Percentiles rank a stretch among this genome's conserved stretches.
These are phyloP conservation scores for Pneumocystis oryctolagi DNA, from an alignment of 1,139 yeast species.

Conservation along the genomic window DNA sequence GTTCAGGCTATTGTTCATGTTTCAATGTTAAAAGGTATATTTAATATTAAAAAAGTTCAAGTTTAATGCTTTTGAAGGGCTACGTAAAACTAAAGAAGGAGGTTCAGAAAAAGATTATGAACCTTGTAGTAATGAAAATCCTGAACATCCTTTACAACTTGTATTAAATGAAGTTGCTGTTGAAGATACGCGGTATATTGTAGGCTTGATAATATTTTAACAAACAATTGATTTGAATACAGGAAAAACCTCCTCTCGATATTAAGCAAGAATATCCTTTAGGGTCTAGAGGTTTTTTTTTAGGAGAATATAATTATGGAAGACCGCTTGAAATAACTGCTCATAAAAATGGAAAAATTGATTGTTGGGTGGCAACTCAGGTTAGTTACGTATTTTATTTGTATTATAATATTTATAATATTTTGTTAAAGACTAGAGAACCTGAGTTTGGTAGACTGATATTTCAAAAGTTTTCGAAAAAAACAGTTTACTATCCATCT, in stretches of 20 bases:
- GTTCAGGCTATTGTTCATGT: slow-evolving; percentile 51
- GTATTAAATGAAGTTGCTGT: slow-evolving; percentile 62
- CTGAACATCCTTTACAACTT: slow-evolving; percentile 54
- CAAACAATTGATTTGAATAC: not conserved
- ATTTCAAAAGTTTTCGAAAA: slow-evolving; percentile 40
- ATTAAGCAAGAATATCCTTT: slow-evolving; percentile 69
- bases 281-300: slow-evolving; percentile 57
- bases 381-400: not conserved
- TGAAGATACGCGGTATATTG: slow-evolving; percentile 53
- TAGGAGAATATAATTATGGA: slow-evolving; percentile 84
- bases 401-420: not conserved
- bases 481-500: slow-evolving; percentile 51
- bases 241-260: slow-evolving; percentile 60
- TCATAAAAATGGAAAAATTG: slow-evolving; percentile 26
- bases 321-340: slow-evolving; percentile 62
- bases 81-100: slow-evolving; percentile 55
- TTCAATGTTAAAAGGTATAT: slow-evolving; percentile 40
- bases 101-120: slow-evolving; percentile 49
- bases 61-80: slow-evolving; percentile 30
- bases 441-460: slow-evolving; percentile 30
- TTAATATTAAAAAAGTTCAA: not conserved
- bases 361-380: slow-evolving; percentile 19
- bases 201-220: not conserved
- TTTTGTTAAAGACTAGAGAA: slow-evolving; percentile 15
- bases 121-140: slow-evolving; percentile 36